These are phyloP conservation scores for Psilocybe cyanescens DNA, from an alignment of 768 basidiomycete genomes.

Conservation along the genomic window DNA sequence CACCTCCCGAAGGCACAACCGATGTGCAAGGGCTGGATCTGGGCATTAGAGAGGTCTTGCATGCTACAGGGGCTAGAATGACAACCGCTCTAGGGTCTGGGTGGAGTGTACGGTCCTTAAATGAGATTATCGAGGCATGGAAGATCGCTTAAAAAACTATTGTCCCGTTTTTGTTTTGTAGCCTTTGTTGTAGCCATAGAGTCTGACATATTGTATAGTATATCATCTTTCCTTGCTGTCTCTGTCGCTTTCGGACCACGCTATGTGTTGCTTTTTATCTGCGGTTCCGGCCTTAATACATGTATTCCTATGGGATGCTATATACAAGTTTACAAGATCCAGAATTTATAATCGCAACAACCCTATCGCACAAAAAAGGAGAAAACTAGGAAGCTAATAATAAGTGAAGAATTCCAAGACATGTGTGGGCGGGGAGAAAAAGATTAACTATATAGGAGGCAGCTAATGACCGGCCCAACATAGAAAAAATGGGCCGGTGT, in stretches of 20 bases:
- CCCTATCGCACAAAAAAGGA: neutral
- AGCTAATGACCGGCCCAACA: neutral
- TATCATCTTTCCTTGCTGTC: neutral
- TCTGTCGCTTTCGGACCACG: neutral
- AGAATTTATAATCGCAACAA: neutral
- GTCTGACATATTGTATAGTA: conserved; percentile 2
- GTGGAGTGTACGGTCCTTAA: conserved; percentile 72
- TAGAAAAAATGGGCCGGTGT: neutral
- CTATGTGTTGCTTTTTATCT: neutral
- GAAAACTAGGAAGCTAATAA: neutral
- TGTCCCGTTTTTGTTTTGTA: neutral
- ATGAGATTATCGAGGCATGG: conserved; percentile 70
- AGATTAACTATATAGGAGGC: neutral
- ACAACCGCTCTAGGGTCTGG: conserved; percentile 69
- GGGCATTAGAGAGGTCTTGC: conserved; percentile 83
- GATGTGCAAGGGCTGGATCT: conserved; percentile 40
- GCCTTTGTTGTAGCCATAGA: conserved; percentile 10
- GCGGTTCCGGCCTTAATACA: neutral
- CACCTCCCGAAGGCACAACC: conserved; percentile 56
- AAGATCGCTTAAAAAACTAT: conserved; percentile 20
- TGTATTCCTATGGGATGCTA: neutral
- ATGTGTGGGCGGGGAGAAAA: neutral
- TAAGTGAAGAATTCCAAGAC: conserved; percentile 3
- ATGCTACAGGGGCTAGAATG: conserved; percentile 84
- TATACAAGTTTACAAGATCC: neutral